Conservation (phyloP, 306 rosid species). For the Prunus fruticosa region DNA sequence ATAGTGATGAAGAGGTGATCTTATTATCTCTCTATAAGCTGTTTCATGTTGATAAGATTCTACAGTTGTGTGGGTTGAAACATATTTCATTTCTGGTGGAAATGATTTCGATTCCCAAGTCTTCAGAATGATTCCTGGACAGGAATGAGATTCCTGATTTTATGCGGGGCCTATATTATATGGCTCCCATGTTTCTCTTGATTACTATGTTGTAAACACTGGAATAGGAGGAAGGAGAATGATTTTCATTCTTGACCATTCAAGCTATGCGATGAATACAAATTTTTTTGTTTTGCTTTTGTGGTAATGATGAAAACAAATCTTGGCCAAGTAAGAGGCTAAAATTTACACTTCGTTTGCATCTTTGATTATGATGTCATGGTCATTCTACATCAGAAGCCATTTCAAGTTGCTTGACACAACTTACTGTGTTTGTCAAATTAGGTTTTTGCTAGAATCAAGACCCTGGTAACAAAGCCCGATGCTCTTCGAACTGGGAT, state of each 20-base stretch:
- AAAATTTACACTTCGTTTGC: neutral
- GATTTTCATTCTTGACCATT: neutral
- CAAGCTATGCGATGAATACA: neutral
- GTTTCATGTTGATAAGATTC: neutral
- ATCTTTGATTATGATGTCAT: neutral
- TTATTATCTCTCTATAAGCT: neutral
- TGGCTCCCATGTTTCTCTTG: neutral
- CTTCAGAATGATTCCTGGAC: neutral
- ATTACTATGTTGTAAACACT: neutral
- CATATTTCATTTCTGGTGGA: neutral
- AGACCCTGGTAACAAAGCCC: conserved; percentile 62
- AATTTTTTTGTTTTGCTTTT: neutral
- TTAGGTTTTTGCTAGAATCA: conserved; percentile 81
- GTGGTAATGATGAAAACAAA: neutral
- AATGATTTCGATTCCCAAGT: neutral
- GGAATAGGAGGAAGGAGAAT: neutral
- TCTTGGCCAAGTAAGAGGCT: neutral
- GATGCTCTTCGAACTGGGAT: conserved; percentile 78
- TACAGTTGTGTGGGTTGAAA: neutral
- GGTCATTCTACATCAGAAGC: conserved; percentile 14
- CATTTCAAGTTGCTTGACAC: conserved; percentile 16
- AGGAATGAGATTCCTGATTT: neutral
- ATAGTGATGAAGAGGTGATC: conserved; percentile 87
- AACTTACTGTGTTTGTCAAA: conserved; percentile 18
- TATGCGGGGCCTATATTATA: neutral